Percentiles rank a stretch among this genome's conserved stretches.
Conservation (phyloP, 1,139 yeast genomes). For the Taphrina pruni region DNA sequence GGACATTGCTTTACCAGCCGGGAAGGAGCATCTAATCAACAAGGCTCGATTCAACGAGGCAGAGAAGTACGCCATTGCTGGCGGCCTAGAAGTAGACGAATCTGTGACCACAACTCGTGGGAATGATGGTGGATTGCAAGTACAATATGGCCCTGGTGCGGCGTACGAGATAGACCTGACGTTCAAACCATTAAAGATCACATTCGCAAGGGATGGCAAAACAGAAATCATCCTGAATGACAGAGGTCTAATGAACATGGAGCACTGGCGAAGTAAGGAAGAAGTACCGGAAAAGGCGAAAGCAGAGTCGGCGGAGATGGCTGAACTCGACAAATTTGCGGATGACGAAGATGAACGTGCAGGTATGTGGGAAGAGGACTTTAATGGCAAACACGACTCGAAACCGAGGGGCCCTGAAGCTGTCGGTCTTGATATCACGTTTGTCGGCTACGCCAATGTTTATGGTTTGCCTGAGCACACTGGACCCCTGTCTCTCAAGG, state of each 20-base stretch:
- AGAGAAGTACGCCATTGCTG: conserved; percentile 63
- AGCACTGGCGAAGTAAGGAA: conserved; percentile 65
- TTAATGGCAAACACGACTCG: conserved; percentile 54
- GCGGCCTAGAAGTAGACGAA: conserved; percentile 47
- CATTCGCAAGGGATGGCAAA: conserved; percentile 57
- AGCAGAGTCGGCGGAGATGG: conserved; percentile 50
- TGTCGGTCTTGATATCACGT: conserved; percentile 75
- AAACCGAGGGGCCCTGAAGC: conserved; percentile 90
- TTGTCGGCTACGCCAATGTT: conserved; percentile 65
- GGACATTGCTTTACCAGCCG: conserved; percentile 49
- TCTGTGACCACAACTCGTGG: conserved; percentile 40
- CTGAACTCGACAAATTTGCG: conserved; percentile 31
- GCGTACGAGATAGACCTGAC: conserved; percentile 56
- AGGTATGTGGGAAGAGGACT: conserved; percentile 57
- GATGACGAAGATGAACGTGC: conserved; percentile 43
- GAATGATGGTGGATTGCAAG: conserved; percentile 44
- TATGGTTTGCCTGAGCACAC: conserved; percentile 98
- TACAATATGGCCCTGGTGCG: conserved; percentile 56
- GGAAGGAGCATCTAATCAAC: conserved; percentile 36
- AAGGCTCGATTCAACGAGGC: conserved; percentile 66
- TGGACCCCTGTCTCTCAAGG: conserved; percentile 72
- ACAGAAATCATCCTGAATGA: conserved; percentile 69
- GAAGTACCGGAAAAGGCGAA: conserved; percentile 45
- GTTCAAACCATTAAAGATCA: conserved; percentile 62
- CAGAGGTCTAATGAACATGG: conserved; percentile 71